Evolutionary conservation across 768 basidiomycete species (phyloP), one percentile per base, ranked within the genome.

Genomic region (Lentinula raphanica): DNA sequence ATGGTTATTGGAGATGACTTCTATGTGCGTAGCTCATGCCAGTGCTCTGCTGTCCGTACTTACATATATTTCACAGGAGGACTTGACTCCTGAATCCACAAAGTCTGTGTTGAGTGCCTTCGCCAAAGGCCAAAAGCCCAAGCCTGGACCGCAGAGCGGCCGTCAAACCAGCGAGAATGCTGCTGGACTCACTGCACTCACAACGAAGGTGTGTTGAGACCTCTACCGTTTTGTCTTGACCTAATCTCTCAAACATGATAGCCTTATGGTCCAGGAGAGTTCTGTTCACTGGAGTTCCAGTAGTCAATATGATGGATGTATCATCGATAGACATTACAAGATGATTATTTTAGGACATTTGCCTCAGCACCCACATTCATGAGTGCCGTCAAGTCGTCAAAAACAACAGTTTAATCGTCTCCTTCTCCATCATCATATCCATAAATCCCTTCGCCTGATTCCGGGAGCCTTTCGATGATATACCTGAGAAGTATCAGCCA

Each of bases 1-100:
- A 79, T 99, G 72, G 94, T 87, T 60, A 81, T 99, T 66, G 88
- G 89, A 27, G 97, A 99, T 68, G 94, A 98, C 71, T 99, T 94
- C 77, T 99, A 97, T 71, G 94, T 93, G 67, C 61, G 89, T 44
- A 23, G 42, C 23, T 12, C 21, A 9, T 32, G n/a, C 28, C 4
- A 15, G 6, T 31, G 7, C 42, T 25, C 17, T n/a, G 3, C 25
- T n/a, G 3, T 42, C 8, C 23, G n/a, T 7, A 40, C 28, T 19
- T 56, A 17, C 54, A 6, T n/a, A n/a, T n/a, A n/a, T n/a, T 27
- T 4, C 58, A 3, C 63, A 94, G 91, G 91, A 93, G 84, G 92
- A 93, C 67, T 78, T 94, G 57, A 92, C 91, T 12, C 77, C 86
- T 2, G 78, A 80, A 62, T 81, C 87, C 12, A 92, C 91, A 36